Conservation (phyloP, 768 basidiomycete species). For the Mrakia hoshinonis region DNA sequence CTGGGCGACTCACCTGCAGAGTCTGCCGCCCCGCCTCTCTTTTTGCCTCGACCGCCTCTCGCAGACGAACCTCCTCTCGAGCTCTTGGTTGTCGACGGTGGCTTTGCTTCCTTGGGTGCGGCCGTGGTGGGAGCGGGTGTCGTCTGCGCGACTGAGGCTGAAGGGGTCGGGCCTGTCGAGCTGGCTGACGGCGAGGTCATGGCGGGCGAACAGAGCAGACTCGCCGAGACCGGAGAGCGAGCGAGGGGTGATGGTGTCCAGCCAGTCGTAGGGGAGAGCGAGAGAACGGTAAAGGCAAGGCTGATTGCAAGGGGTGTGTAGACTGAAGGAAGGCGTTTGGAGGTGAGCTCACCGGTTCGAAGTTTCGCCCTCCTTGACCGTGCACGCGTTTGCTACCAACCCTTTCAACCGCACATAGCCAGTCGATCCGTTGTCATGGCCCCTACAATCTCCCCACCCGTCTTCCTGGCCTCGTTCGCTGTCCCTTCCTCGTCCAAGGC, state of each 20-base stretch:
- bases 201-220: no score
- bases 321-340: neutral
- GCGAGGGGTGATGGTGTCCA: neutral
- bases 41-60: neutral
- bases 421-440: slow-evolving; percentile 1
- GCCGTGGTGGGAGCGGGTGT: neutral
- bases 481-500: slow-evolving; percentile 6
- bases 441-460: slow-evolving; percentile 17
- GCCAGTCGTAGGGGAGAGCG: neutral
- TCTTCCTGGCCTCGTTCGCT: slow-evolving; percentile 20
- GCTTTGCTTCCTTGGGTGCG: neutral
- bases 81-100: neutral
- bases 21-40: slow-evolving; percentile 8
- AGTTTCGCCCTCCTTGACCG: neutral
- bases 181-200: neutral
- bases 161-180: no score
- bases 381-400: neutral
- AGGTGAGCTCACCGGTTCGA: neutral
- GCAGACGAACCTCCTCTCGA: neutral
- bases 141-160: neutral
- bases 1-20: neutral
- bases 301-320: neutral
- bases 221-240: neutral
- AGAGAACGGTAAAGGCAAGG: neutral
- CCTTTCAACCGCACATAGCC: neutral